Base-by-base conservation (phyloP, 1,139 yeast genomes). In the Pichia sp. region DNA sequence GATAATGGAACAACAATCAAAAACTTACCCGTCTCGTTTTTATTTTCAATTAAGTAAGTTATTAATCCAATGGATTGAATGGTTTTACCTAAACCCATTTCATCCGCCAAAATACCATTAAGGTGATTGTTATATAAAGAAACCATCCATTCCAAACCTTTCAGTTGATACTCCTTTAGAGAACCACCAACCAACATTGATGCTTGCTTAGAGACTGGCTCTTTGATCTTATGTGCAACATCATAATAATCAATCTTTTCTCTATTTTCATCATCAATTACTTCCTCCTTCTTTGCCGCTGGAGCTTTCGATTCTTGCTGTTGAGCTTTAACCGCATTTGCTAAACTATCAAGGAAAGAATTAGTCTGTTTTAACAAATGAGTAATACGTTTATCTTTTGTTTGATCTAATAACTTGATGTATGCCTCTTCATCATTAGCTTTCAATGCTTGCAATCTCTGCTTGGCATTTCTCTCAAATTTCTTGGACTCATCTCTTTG, bases 61-160 rank as follows among this genome's bases (percentile, higher is more conserved):
- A 86, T 70, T 44, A 86, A 67, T 1, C 95, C 83, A 45, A 86
- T 81, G 0, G 94, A 77, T 64, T 86, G 95, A 58, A 86, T 85
- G 5, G 95, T 86, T 57, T 85, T 85, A 63, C 95, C 95, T 42
- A 85, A 70, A 53, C 95, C 95, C 95, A 85, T 85, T 65, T 90
- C 92, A 67, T 85, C 97, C 5, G 97, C 97, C 49, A 90, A 69
- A 51, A 90, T 90, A 69, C 97, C 97, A 62, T 92, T 90, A 59
- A 92, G 72, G 62, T 88, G 92, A 65, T 92, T 92, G 64, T 92
- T 92, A 64, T 76, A 90, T 49, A 92, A 72, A 0, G 97, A 90
- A 4, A 90, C 95, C 97, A 92, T 90, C 98, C 97, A 90, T 64
- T 92, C 96, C 49, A 90, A 71, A 62, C 97, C 97, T 65, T 86